Percentiles rank a stretch among this genome's conserved stretches.
Conservation (phyloP, 2,329 filamentous ascomycete species). For the Pseudopyricularia javanii region DNA sequence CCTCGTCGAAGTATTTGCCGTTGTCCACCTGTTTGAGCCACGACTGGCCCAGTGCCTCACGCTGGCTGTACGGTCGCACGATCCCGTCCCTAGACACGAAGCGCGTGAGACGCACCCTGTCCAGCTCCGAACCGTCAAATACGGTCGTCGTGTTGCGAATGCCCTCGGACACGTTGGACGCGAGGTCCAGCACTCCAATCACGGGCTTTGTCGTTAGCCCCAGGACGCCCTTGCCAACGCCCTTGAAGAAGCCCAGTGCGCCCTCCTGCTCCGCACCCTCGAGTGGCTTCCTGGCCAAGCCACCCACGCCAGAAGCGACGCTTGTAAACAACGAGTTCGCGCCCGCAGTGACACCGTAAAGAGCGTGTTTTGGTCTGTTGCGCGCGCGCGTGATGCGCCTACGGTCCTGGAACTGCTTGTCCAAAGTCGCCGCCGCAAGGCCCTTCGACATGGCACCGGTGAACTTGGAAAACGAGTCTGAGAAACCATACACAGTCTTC, state of each 20-base stretch:
- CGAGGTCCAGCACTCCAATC: slow-evolving; percentile 92
- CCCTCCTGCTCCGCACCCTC: slow-evolving; percentile 96
- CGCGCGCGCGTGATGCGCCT: slow-evolving; percentile 85
- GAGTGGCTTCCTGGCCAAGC: slow-evolving; percentile 82
- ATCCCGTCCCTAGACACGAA: slow-evolving; percentile 90
- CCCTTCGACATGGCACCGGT: slow-evolving; percentile 96
- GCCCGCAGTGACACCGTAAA: slow-evolving; percentile 91
- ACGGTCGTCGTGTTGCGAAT: slow-evolving; percentile 98
- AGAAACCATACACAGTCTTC: slow-evolving; percentile 96
- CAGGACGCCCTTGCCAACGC: slow-evolving; percentile 86
- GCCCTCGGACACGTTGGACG: slow-evolving; percentile 91
- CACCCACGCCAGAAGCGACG: slow-evolving; percentile 85
- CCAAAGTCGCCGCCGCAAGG: slow-evolving; percentile 83
- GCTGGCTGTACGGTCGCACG: slow-evolving; percentile 85
- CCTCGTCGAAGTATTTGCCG: slow-evolving; percentile 93
- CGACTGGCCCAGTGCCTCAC: slow-evolving; percentile 91
- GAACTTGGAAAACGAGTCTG: slow-evolving; percentile 94
- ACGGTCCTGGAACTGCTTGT: slow-evolving; percentile 97
- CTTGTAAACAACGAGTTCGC: slow-evolving; percentile 92
- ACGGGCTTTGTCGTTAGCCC: slow-evolving; percentile 95
- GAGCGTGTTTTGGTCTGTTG: slow-evolving; percentile 90
- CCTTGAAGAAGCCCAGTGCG: slow-evolving; percentile 89
- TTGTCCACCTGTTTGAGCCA: slow-evolving; percentile 99
- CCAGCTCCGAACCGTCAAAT: slow-evolving; percentile 87
- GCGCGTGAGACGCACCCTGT: slow-evolving; percentile 83